Evolutionary conservation across 164 flowering plant genomes (phyloP), one percentile per base, ranked within the genome.

Genomic region (Dillenia turbinata): DNA sequence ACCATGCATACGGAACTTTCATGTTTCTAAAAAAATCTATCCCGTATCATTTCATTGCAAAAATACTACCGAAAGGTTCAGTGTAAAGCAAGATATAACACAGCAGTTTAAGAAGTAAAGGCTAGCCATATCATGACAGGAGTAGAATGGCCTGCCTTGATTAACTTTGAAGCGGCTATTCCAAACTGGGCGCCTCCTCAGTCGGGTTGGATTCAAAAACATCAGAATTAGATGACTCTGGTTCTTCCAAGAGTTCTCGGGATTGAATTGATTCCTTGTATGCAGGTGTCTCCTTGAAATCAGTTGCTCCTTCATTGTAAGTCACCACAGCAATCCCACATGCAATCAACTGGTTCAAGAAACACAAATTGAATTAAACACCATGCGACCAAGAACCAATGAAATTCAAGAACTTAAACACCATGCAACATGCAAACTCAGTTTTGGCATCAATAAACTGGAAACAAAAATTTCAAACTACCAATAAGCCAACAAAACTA

Each of bases 221-320:
- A 65, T 90, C 94, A 6, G 96, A 72, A 44, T 66, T 78, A 10
- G 98, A 83, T 43, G 76, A 76, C 11, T 87, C 96, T 9, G 94
- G 94, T 75, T 76, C 90, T 66, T 90, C 94, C 43, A 90, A 66
- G 63, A 90, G 77, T 17, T 89, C 92, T 44, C 70, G 74, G 9
- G 96, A 82, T 70, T 87, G 86, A 33, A 86, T 64, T 40, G 98
- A 80, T 61, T 94, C 97, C 73, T 90, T 79, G 79, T 81, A 94
- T 9, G 73, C 91, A 10, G 97, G 89, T 45, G 98, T 93, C 59
- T 81, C 73, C 74, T 83, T 94, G 64, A 94, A 94, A 71, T 94
- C 97, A 17, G 98, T 79, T 10, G 98, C 97, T 24, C 98, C 98
- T 66, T 89, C 90, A 64, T 90, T 90, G 76, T 94, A 94, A 5